Conservation (phyloP, 73 alveolate genomes). For the Uronychia setigera region DNA sequence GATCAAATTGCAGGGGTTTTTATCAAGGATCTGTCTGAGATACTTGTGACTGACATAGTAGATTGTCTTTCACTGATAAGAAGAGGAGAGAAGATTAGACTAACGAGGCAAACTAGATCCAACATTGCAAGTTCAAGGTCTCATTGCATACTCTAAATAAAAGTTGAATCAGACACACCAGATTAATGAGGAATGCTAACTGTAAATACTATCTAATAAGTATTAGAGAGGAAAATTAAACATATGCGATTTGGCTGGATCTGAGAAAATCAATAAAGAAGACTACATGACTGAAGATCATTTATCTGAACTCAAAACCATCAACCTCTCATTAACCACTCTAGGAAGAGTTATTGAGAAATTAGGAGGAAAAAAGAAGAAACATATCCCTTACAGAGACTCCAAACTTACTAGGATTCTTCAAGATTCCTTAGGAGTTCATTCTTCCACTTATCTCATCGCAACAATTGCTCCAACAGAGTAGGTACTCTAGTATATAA, state of each 20-base stretch:
- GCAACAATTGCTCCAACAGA: slow-evolving; percentile 5
- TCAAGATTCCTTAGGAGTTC: slow-evolving; percentile 25
- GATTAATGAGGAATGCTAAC: slow-evolving; percentile 51
- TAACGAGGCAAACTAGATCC: slow-evolving; percentile 56
- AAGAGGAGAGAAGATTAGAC: slow-evolving; percentile 54
- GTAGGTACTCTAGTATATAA: slow-evolving; percentile 12
- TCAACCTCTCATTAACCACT: slow-evolving; percentile 37
- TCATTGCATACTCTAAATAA: slow-evolving; percentile 55
- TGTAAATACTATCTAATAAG: not conserved
- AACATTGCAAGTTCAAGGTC: slow-evolving; percentile 49
- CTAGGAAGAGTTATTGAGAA: slow-evolving; percentile 51
- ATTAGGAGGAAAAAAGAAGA: slow-evolving; percentile 13
- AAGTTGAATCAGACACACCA: slow-evolving; percentile 43
- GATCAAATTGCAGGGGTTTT: slow-evolving; percentile 41
- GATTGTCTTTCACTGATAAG: slow-evolving; percentile 54
- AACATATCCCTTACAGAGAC: slow-evolving; percentile 45
- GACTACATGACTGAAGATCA: slow-evolving; percentile 40
- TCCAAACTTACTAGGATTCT: slow-evolving; percentile 47
- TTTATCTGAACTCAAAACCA: slow-evolving; percentile 56
- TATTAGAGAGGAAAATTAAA: slow-evolving; percentile 58
- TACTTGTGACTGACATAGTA: slow-evolving; percentile 32
- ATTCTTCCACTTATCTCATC: not conserved
- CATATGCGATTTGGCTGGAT: slow-evolving; percentile 94
- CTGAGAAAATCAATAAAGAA: slow-evolving; percentile 88
- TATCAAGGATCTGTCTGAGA: slow-evolving; percentile 65